A percentile compares a stretch with the other conserved stretches of the same genome.
Conservation (phyloP, 257 asterid genomes). For the Scutellaria barbata region DNA sequence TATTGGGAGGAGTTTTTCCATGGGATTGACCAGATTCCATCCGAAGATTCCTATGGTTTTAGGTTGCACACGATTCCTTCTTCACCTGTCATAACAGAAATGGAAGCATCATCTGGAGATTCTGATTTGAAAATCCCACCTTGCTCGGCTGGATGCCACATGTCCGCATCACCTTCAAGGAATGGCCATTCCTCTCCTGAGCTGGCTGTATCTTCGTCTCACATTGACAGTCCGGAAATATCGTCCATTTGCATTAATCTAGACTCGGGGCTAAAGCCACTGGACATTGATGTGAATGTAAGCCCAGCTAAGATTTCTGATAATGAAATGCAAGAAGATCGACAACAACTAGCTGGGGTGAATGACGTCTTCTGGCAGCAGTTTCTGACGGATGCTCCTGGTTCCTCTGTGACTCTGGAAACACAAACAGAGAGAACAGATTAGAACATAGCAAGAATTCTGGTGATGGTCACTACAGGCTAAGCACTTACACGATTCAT, state of each 20-base stretch:
- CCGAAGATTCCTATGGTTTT: slow-evolving; percentile 40
- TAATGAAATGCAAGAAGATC: slow-evolving; percentile 36
- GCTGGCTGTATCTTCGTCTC: slow-evolving; percentile 42
- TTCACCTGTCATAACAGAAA: slow-evolving; percentile 45
- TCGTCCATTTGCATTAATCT: slow-evolving; percentile 56
- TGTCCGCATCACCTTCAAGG: slow-evolving; percentile 53
- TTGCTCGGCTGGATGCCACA: slow-evolving; percentile 45
- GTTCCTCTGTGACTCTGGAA: slow-evolving; percentile 45
- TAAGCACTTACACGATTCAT: slow-evolving; percentile 44
- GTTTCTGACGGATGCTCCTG: slow-evolving; percentile 75
- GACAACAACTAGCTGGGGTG: slow-evolving; percentile 42
- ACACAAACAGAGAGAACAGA: slow-evolving; percentile 52
- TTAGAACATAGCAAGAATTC: slow-evolving; percentile 30
- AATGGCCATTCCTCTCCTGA: slow-evolving; percentile 51
- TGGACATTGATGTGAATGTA: slow-evolving; percentile 51
- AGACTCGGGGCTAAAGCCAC: slow-evolving; percentile 44
- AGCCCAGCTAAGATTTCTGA: slow-evolving; percentile 42
- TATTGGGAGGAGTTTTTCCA: slow-evolving; percentile 65
- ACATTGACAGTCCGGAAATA: slow-evolving; percentile 50
- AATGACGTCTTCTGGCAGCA: slow-evolving; percentile 92
- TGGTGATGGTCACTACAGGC: slow-evolving; percentile 36
- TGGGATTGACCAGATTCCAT: slow-evolving; percentile 45
- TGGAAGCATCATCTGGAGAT: slow-evolving; percentile 54
- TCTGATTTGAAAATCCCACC: slow-evolving; percentile 55
- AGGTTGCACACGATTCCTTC: slow-evolving; percentile 38